These are phyloP conservation scores for Aspergillus sp. DNA, from an alignment of 2,329 filamentous ascomycete genomes.

Conservation along the genomic window DNA sequence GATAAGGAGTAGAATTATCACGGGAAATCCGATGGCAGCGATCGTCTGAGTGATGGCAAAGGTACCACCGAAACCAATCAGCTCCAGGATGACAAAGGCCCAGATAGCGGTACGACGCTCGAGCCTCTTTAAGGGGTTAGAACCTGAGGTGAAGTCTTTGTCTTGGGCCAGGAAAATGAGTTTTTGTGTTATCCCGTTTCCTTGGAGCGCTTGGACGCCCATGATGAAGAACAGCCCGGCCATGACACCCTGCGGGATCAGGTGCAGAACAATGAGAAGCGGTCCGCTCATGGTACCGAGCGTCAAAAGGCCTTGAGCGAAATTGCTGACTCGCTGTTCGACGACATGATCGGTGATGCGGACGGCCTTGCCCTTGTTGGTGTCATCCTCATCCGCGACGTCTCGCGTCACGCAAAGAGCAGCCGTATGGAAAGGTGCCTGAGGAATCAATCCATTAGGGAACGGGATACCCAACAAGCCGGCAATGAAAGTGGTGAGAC, in stretches of 20 bases:
- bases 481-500: slow-evolving; percentile 72
- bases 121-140: slow-evolving; percentile 61
- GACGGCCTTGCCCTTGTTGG: slow-evolving; percentile 56
- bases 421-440: slow-evolving; percentile 79
- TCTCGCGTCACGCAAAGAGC: slow-evolving; percentile 70
- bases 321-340: slow-evolving; percentile 76
- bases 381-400: slow-evolving; percentile 57
- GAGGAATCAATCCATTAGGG: slow-evolving; percentile 79
- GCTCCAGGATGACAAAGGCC: slow-evolving; percentile 67
- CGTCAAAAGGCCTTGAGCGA: slow-evolving; percentile 74
- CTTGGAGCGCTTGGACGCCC: slow-evolving; percentile 74
- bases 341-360: slow-evolving; percentile 63
- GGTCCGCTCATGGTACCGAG: slow-evolving; percentile 77
- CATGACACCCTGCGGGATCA: slow-evolving; percentile 76
- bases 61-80: slow-evolving; percentile 71
- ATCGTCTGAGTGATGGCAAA: slow-evolving; percentile 83
- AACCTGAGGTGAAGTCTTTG: slow-evolving; percentile 55
- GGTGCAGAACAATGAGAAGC: slow-evolving; percentile 69
- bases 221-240: slow-evolving; percentile 83
- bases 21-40: slow-evolving; percentile 76
- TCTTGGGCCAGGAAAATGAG: slow-evolving; percentile 69
- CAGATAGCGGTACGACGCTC: slow-evolving; percentile 66
- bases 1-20: slow-evolving; percentile 69
- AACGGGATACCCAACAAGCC: slow-evolving; percentile 76
- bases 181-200: slow-evolving; percentile 75